Base-by-base conservation (phyloP, 208 protist genomes). In the Trypanosoma congolense region DNA sequence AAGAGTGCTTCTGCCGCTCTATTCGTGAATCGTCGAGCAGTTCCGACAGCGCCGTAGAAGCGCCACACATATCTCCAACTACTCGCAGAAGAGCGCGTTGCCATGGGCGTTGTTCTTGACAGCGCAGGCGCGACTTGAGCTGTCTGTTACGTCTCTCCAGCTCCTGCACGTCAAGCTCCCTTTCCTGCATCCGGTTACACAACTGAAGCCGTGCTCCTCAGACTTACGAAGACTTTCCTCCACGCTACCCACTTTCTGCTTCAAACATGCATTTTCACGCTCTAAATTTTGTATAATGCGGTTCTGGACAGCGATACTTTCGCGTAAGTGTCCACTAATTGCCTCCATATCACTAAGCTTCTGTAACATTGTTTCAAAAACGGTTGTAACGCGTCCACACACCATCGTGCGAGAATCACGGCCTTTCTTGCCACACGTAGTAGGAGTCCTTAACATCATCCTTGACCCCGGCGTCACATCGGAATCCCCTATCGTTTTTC, bases 121-220 rank as follows among this genome's bases (percentile, higher is more conserved):
- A 81, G 19, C 87, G 87, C 26, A 95, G 56, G 19, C 84, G 77
- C 18, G 81, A 88, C 53, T 87, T 90, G 38, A 92, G 73, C 56
- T 84, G 87, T 2, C 45, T 43, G 25, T 92, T 78, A 18, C 65
- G 71, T 3, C 77, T 68, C 21, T 80, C 73, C 18, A 76, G 56
- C 31, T 87, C 73, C 9, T 70, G 56, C 3, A 92, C 51, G 4
- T 69, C 57, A n/a, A 85, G 41, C 58, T 86, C 69, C 60, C 80
- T 83, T 64, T 92, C 66, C 61, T 95, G 87, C n/a, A 68, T 51
- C 25, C 81, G 31, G 52, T 90, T 95, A 56, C 67, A 80, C 47
- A 70, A 81, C 38, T 82, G 61, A 29, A 95, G 62, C 60, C 85
- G 86, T 45, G 83, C 69, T 19, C 62, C 41, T 89, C 61, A 5